A percentile compares a stretch with the other conserved stretches of the same genome.
These are phyloP conservation scores for Scedosporium aurantiacum DNA, from an alignment of 2,329 filamentous ascomycete genomes.

Conservation along the genomic window DNA sequence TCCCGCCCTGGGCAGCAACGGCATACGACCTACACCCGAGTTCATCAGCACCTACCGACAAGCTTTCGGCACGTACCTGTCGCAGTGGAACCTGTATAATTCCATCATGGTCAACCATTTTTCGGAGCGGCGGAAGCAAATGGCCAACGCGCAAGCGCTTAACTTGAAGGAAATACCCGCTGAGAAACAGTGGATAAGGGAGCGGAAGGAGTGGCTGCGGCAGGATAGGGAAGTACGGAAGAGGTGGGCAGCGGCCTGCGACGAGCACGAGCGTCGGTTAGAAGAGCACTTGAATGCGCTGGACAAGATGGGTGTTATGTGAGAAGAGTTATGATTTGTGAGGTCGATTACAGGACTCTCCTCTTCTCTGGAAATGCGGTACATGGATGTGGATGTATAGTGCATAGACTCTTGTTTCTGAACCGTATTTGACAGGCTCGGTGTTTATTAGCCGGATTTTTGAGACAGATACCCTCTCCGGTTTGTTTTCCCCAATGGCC, in stretches of 20 bases:
- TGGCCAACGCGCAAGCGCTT: constrained; percentile 32
- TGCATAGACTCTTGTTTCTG: too few relatives aligned
- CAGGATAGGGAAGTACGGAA: constrained; percentile 54
- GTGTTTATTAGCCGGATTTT: too few relatives aligned
- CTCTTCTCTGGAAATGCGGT: too few relatives aligned
- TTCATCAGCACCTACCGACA: constrained; percentile 41
- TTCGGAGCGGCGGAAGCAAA: constrained; percentile 34
- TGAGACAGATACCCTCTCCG: too few relatives aligned
- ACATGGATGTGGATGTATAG: too few relatives aligned
- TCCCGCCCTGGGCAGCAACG: constrained; percentile 31
- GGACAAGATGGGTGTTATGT: constrained; percentile 26
- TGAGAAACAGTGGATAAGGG: constrained; percentile 15
- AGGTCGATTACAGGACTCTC: too few relatives aligned
- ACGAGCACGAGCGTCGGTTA: constrained; percentile 48
- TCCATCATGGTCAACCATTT: constrained; percentile 45
- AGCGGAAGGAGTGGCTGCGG: constrained; percentile 49
- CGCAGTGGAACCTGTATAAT: constrained; percentile 38
- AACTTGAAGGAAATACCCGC: constrained; percentile 14
- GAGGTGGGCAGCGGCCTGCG: constrained; percentile 48
- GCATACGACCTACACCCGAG: constrained; percentile 28
- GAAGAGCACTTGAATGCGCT: constrained; percentile 43
- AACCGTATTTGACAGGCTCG: too few relatives aligned
- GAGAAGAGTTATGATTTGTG: constrained; percentile 11
- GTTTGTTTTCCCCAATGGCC: too few relatives aligned
- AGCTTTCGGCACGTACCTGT: constrained; percentile 43